Evolutionary conservation across 2,329 filamentous ascomycete genomes (phyloP).

Genomic region (Hypocreales sp.): DNA sequence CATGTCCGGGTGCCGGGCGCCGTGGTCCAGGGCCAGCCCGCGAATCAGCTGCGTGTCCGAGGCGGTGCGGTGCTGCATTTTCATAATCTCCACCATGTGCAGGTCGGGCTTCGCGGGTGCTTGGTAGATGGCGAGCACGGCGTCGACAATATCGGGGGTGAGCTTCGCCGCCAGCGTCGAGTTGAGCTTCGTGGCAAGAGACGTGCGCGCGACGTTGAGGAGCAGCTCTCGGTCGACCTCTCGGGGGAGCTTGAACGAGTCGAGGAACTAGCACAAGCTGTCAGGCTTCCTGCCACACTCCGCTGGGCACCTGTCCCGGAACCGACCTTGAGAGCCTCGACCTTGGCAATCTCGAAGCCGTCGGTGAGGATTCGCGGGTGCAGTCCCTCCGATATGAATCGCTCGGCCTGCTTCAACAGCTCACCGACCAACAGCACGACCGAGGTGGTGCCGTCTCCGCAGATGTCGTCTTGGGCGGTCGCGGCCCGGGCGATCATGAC

Average conservation of each 20-base stretch:
- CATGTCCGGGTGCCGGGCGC: slow-evolving; percentile 95
- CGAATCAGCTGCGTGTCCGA: slow-evolving; percentile 93
- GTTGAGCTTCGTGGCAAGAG: slow-evolving; percentile 90
- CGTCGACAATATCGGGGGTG: slow-evolving; percentile 89
- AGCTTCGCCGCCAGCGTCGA: slow-evolving; percentile 75
- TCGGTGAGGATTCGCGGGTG: slow-evolving; percentile 95
- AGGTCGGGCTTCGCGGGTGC: slow-evolving; percentile 83
- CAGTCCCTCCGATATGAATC: slow-evolving; percentile 91
- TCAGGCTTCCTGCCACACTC: no score
- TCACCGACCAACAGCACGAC: slow-evolving; percentile 92
- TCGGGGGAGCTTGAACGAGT: slow-evolving; percentile 77
- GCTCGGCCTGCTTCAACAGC: slow-evolving; percentile 91
- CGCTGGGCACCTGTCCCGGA: no score
- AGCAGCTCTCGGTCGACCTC: slow-evolving; percentile 89
- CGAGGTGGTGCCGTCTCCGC: slow-evolving; percentile 92
- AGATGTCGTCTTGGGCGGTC: slow-evolving; percentile 96
- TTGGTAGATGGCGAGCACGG: slow-evolving; percentile 87
- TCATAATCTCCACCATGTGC: slow-evolving; percentile 99
- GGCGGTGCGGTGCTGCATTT: slow-evolving; percentile 96
- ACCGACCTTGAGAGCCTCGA: slow-evolving; percentile 67
- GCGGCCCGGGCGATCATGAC: slow-evolving; percentile 73
- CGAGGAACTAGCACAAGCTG: slow-evolving; percentile 55
- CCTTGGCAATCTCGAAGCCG: slow-evolving; percentile 93
- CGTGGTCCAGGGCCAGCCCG: slow-evolving; percentile 85
- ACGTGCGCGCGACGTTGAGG: slow-evolving; percentile 83